Evolutionary conservation across 192 early-diverging fungal species (phyloP).

Genomic region (Haplosporangium gracile): DNA sequence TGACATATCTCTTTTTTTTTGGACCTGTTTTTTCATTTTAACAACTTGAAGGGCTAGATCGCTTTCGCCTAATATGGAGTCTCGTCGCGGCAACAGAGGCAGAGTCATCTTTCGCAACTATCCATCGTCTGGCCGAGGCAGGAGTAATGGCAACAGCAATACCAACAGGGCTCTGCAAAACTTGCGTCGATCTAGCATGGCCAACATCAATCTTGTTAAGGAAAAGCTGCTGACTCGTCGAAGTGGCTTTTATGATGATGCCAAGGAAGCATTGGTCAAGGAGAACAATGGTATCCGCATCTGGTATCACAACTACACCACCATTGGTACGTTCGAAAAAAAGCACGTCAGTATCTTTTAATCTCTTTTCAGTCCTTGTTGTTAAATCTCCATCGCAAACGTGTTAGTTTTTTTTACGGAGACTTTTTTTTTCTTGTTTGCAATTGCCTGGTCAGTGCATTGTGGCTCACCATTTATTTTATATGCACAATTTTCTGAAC

Average conservation of each 20-base stretch:
- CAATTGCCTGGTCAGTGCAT: background rate
- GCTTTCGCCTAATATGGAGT: constrained; percentile 44
- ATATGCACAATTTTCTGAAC: background rate
- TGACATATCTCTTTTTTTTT: background rate
- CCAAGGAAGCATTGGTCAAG: constrained; percentile 60
- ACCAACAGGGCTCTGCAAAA: constrained; percentile 24
- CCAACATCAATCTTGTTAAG: constrained; percentile 49
- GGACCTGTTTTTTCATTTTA: background rate
- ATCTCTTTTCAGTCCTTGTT: background rate
- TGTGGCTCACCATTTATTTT: background rate
- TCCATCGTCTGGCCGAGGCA: background rate
- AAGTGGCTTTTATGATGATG: constrained; percentile 63
- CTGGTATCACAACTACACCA: constrained; percentile 72
- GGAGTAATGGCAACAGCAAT: background rate
- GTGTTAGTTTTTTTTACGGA: background rate
- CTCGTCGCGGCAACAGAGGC: constrained; percentile 24
- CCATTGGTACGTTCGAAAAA: constrained; percentile 58
- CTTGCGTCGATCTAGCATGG: constrained; percentile 39
- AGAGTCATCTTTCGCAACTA: constrained; percentile 35
- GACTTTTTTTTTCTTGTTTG: background rate
- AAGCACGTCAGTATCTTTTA: no score
- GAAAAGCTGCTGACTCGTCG: constrained; percentile 44
- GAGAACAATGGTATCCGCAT: constrained; percentile 70
- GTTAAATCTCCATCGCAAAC: background rate
- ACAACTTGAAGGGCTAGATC: constrained; percentile 35